These are phyloP conservation scores for Dipodascopsis uninucleata DNA, from an alignment of 805 yeast species.

Conservation along the genomic window DNA sequence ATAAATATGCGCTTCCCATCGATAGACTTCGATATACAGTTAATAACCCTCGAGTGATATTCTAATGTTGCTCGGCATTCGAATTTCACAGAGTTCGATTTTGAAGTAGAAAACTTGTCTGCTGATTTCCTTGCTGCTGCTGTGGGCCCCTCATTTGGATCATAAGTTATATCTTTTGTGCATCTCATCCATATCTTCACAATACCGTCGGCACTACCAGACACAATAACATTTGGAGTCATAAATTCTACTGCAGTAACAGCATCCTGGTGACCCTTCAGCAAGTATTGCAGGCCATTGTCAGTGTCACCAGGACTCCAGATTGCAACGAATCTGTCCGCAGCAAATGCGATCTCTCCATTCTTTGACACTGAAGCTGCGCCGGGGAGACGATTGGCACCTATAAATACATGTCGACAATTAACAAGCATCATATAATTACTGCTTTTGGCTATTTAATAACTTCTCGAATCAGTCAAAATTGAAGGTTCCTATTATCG, in stretches of 20 bases:
- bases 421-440: constrained; percentile 14
- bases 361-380: constrained; percentile 52
- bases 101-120: too few species aligned
- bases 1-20: constrained; percentile 9
- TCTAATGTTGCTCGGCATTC: constrained; percentile 1
- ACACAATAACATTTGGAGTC: constrained; percentile 45
- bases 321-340: constrained; percentile 60
- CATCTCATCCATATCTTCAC: constrained; percentile 59
- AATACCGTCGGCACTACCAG: constrained; percentile 65
- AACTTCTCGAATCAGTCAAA: too few species aligned
- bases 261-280: constrained; percentile 58
- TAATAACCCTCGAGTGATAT: constrained; percentile 12
- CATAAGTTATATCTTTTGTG: neutral
- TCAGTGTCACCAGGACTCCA: constrained; percentile 53
- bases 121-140: too few species aligned
- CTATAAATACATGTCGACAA: constrained; percentile 14
- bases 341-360: constrained; percentile 67
- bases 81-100: too few species aligned
- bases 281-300: constrained; percentile 51
- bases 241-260: constrained; percentile 66
- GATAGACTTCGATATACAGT: constrained; percentile 10
- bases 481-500: too few species aligned
- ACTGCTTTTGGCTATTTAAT: too few species aligned
- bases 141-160: constrained; percentile 41
- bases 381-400: constrained; percentile 41